These are phyloP conservation scores for Pleurotus platypus DNA, from an alignment of 768 basidiomycete genomes.

Conservation along the genomic window DNA sequence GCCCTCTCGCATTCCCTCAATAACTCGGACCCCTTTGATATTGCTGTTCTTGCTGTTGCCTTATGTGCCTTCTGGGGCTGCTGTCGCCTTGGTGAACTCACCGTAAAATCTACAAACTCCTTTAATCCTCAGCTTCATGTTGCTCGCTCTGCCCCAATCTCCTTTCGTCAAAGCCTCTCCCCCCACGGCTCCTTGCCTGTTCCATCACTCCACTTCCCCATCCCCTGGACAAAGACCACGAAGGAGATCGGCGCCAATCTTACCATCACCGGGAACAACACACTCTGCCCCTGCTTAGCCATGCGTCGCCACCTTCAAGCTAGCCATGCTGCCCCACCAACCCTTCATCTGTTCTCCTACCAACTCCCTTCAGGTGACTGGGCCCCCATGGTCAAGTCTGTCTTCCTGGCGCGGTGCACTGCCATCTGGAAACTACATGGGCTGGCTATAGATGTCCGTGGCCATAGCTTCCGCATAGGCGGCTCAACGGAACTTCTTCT, in stretches of 20 bases:
- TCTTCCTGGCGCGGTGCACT: slow-evolving; percentile 12
- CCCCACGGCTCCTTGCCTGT: neutral
- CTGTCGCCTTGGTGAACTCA: slow-evolving; percentile 24
- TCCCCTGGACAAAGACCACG: slow-evolving; percentile 35
- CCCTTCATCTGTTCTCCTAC: slow-evolving; percentile 16
- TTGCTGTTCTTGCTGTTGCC: slow-evolving; percentile 28
- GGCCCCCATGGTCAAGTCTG: slow-evolving; percentile 9
- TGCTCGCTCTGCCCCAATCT: neutral
- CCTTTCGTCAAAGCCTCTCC: neutral
- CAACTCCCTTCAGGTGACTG: neutral
- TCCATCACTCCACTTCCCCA: slow-evolving; percentile 18
- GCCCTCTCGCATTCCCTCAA: slow-evolving; percentile 17
- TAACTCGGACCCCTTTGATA: slow-evolving; percentile 19
- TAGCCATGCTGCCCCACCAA: slow-evolving; percentile 14
- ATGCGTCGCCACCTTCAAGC: slow-evolving; percentile 17
- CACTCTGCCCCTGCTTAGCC: slow-evolving; percentile 15
- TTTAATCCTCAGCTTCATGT: slow-evolving; percentile 17
- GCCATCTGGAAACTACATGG: slow-evolving; percentile 12
- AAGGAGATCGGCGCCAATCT: slow-evolving; percentile 20
- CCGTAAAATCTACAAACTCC: slow-evolving; percentile 7
- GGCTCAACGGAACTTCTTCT: slow-evolving; percentile 25
- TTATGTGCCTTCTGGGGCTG: slow-evolving; percentile 30
- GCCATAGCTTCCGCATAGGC: slow-evolving; percentile 25
- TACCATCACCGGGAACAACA: slow-evolving; percentile 16
- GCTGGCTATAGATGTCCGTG: slow-evolving; percentile 4